Evolutionary conservation across 129 eudicot species (phyloP).

Genomic region (Helianthus annuus): DNA sequence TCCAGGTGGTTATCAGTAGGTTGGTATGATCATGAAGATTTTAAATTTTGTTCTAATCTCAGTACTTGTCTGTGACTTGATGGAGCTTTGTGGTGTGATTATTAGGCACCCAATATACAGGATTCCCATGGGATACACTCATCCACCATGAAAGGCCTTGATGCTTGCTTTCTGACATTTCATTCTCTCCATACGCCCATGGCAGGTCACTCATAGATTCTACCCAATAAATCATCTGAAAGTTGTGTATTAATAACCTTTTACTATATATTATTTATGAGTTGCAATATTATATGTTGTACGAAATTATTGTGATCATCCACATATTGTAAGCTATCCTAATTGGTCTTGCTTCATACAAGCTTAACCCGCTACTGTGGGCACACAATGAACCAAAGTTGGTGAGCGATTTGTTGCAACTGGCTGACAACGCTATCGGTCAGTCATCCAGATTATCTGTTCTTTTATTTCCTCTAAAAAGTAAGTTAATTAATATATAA

Average conservation of each 20-base stretch:
- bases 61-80: constrained; percentile 4
- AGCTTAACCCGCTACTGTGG: no score
- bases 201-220: constrained; percentile 42
- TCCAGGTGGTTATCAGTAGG: constrained; percentile 89
- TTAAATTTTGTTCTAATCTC: neutral
- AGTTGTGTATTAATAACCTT: neutral
- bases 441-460: no score
- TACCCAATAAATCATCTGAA: neutral
- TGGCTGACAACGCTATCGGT: no score
- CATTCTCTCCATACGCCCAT: constrained; percentile 77
- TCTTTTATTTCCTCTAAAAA: no score
- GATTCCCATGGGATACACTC: constrained; percentile 83
- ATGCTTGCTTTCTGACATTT: constrained; percentile 90
- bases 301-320: no score
- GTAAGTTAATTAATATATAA: no score
- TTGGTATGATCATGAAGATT: constrained; percentile 51
- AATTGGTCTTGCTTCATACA: no score
- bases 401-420: no score
- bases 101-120: constrained; percentile 90
- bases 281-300: no score
- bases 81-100: constrained; percentile 1
- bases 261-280: no score
- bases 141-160: constrained; percentile 81
- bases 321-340: no score
- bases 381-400: no score